Conservation (phyloP, 23 red algal species). For the Gracilariopsis chorda region DNA sequence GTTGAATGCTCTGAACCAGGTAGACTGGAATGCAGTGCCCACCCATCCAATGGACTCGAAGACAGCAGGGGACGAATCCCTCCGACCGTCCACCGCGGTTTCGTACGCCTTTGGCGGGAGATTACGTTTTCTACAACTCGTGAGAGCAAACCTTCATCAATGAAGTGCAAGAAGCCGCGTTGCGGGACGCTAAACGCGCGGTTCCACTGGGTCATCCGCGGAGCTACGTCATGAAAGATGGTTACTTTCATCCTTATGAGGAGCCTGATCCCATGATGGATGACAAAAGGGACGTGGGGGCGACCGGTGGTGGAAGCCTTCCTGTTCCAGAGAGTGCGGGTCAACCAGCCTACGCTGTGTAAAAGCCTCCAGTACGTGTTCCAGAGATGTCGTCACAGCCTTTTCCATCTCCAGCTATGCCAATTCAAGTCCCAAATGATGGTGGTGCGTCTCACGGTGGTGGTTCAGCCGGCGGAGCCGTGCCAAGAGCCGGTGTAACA, state of each 20-base stretch:
- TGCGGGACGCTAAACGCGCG: not conserved
- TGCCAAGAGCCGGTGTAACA: too few relatives aligned
- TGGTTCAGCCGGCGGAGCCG: too few relatives aligned
- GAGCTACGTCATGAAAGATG: not conserved
- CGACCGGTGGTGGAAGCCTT: too few relatives aligned
- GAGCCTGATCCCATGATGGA: not conserved
- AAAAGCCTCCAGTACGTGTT: too few relatives aligned
- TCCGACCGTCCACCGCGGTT: not conserved
- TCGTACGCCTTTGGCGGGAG: not conserved
- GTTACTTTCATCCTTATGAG: too few relatives aligned
- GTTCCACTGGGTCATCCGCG: not conserved
- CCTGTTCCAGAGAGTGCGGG: too few relatives aligned
- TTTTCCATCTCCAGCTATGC: too few relatives aligned
- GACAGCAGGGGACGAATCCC: not conserved
- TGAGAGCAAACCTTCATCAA: not conserved
- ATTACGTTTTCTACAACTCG: slow-evolving; percentile 20
- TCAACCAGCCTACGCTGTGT: too few relatives aligned
- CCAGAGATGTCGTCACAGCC: too few relatives aligned
- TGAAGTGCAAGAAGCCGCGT: not conserved
- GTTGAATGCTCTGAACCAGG: not conserved
- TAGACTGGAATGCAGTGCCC: not conserved
- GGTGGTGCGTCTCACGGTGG: too few relatives aligned
- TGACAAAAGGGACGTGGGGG: not conserved
- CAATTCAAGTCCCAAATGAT: too few relatives aligned
- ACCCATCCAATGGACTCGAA: not conserved